phyloP scores from a whole-genome alignment of 768 basidiomycete species.

The Leucogyrophana mollusca region DNA sequence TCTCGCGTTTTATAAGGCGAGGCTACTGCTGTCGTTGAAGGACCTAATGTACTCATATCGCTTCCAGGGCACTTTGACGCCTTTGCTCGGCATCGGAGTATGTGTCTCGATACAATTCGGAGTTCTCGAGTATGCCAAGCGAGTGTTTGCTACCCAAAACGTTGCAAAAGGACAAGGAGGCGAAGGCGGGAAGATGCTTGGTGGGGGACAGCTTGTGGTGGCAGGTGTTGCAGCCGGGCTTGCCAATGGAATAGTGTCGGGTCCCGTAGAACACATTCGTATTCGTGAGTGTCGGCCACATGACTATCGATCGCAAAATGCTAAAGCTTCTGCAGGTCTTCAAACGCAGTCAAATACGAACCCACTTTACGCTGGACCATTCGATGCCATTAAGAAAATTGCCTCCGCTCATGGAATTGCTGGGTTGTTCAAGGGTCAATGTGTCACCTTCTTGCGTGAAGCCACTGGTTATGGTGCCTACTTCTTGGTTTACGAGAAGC shows the following conservation, averaged over 20 bases:
- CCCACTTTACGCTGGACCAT: slow-evolving; percentile 78
- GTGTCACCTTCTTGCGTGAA: slow-evolving; percentile 83
- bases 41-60: slow-evolving; percentile 3
- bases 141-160: slow-evolving; percentile 70
- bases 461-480: slow-evolving; percentile 82
- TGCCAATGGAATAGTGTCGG: slow-evolving; percentile 89
- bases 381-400: slow-evolving; percentile 87
- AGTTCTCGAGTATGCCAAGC: slow-evolving; percentile 82
- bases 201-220: slow-evolving; percentile 61
- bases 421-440: slow-evolving; percentile 93
- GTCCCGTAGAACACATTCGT: slow-evolving; percentile 96
- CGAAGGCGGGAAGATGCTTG: slow-evolving; percentile 58
- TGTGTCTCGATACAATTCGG: slow-evolving; percentile 98
- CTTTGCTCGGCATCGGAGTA: slow-evolving; percentile 86
- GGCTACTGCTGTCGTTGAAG: neutral
- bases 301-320: slow-evolving; percentile 1
- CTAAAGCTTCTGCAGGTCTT: slow-evolving; percentile 53
- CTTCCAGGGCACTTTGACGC: slow-evolving; percentile 81
- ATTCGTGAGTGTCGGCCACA: slow-evolving; percentile 62
- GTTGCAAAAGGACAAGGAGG: slow-evolving; percentile 58
- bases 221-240: slow-evolving; percentile 86
- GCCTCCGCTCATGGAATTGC: slow-evolving; percentile 69
- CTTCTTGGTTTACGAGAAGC: slow-evolving; percentile 90
- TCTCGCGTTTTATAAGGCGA: slow-evolving; percentile 91
- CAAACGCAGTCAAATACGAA: slow-evolving; percentile 86